These are phyloP conservation scores for Funneliformis mosseae DNA, from an alignment of 192 early-diverging fungal species.

Conservation along the genomic window DNA sequence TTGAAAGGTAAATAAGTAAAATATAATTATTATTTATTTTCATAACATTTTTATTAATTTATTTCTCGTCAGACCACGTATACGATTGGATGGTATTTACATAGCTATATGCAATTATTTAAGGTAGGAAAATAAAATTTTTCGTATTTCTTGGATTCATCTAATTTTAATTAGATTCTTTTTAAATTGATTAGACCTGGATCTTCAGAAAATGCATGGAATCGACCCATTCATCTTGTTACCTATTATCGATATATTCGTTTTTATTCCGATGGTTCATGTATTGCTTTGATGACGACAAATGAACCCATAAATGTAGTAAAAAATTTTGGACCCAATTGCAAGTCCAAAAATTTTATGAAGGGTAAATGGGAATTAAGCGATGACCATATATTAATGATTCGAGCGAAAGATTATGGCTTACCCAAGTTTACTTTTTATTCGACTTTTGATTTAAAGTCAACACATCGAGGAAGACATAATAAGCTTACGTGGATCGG, in stretches of 20 bases:
- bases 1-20: slow-evolving; percentile 32
- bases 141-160: background rate
- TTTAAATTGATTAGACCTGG: slow-evolving; percentile 36
- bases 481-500: slow-evolving; percentile 42
- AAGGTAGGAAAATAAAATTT: slow-evolving; percentile 19
- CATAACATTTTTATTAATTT: background rate
- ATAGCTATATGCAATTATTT: slow-evolving; percentile 48
- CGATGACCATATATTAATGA: slow-evolving; percentile 28
- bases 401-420: slow-evolving; percentile 32
- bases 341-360: slow-evolving; percentile 35
- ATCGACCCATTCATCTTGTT: slow-evolving; percentile 46
- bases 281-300: slow-evolving; percentile 40
- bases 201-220: slow-evolving; percentile 39
- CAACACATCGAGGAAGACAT: slow-evolving; percentile 41
- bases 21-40: background rate
- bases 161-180: background rate
- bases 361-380: slow-evolving; percentile 34
- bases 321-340: slow-evolving; percentile 20
- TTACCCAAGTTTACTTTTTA: slow-evolving; percentile 33
- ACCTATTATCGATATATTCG: slow-evolving; percentile 50
- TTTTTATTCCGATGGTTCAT: slow-evolving; percentile 46
- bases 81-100: slow-evolving; percentile 49
- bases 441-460: slow-evolving; percentile 36
- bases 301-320: slow-evolving; percentile 38
- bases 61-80: slow-evolving; percentile 34